Evolutionary conservation across 2,329 filamentous ascomycete genomes (phyloP).

Genomic region (Coccinonectria pachysandricola): DNA sequence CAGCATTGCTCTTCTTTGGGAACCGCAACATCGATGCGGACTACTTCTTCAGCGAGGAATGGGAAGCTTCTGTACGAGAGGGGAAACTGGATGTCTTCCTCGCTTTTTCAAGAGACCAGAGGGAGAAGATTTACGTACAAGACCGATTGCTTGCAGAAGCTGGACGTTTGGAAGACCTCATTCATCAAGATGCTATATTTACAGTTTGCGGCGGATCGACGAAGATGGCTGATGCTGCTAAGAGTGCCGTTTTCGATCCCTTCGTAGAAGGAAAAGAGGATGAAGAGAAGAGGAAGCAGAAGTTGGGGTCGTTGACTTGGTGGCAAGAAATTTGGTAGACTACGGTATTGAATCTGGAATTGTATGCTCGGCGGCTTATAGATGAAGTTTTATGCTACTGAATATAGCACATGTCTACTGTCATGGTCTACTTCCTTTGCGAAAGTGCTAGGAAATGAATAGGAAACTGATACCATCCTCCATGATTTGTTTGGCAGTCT

Average conservation of each 20-base stretch:
- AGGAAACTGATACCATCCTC: no score
- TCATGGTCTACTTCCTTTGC: no score
- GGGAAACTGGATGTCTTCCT: constrained; percentile 26
- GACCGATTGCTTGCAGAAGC: constrained; percentile 39
- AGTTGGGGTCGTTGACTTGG: constrained; percentile 29
- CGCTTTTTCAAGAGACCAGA: constrained; percentile 39
- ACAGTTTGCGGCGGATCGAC: constrained; percentile 47
- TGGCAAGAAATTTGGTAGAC: constrained; percentile 52
- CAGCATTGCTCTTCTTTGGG: constrained; percentile 67
- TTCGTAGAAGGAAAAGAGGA: constrained; percentile 29
- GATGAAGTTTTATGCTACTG: no score
- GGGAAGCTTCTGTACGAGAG: constrained; percentile 32
- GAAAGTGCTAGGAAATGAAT: no score
- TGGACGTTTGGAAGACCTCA: constrained; percentile 18
- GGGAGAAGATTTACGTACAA: constrained; percentile 46
- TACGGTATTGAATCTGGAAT: background rate
- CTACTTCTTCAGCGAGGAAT: constrained; percentile 74
- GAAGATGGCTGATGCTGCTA: constrained; percentile 47
- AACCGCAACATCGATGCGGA: constrained; percentile 66
- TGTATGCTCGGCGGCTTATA: no score
- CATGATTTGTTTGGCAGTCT: no score
- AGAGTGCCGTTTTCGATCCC: constrained; percentile 39
- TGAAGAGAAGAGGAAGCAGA: constrained; percentile 29
- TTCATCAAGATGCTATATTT: constrained; percentile 35
- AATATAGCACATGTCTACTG: no score